Conservation (phyloP, 148 eudicot genomes). For the Drosera capensis region DNA sequence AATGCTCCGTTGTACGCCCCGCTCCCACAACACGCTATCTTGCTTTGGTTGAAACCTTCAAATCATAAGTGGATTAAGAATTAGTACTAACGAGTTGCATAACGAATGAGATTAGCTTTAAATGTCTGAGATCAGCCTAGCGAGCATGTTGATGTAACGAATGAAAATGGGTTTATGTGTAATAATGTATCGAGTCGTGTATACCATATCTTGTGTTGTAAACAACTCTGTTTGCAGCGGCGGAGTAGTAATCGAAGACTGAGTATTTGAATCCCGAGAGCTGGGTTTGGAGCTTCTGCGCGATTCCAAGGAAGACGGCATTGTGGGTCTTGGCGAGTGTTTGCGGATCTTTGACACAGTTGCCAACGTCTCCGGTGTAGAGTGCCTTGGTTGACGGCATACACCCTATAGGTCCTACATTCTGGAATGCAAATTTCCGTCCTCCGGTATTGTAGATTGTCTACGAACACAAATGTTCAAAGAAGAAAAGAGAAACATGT, state of each 20-base stretch:
- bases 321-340: constrained; percentile 16
- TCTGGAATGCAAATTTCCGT: constrained; percentile 24
- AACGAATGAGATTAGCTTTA: too few species aligned
- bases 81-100: neutral
- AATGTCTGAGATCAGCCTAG: too few species aligned
- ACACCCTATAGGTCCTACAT: constrained; percentile 26
- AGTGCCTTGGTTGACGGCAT: constrained; percentile 12
- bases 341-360: constrained; percentile 11
- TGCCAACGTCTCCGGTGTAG: neutral
- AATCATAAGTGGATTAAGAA: neutral
- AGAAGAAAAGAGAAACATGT: neutral
- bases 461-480: constrained; percentile 2
- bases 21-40: constrained; percentile 27
- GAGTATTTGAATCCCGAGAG: constrained; percentile 20
- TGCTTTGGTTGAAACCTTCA: constrained; percentile 18
- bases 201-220: constrained; percentile 17
- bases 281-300: constrained; percentile 2
- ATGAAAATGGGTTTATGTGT: too few species aligned
- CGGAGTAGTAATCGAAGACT: constrained; percentile 15
- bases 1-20: constrained; percentile 18
- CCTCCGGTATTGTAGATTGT: constrained; percentile 21
- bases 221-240: constrained; percentile 5
- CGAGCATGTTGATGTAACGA: too few species aligned
- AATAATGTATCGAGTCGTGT: too few species aligned
- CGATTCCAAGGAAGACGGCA: constrained; percentile 1